Evolutionary conservation across 176 grass and related monocot genomes (phyloP), one percentile per base, ranked within the genome.

Genomic region (Cenchrus purpureus): DNA sequence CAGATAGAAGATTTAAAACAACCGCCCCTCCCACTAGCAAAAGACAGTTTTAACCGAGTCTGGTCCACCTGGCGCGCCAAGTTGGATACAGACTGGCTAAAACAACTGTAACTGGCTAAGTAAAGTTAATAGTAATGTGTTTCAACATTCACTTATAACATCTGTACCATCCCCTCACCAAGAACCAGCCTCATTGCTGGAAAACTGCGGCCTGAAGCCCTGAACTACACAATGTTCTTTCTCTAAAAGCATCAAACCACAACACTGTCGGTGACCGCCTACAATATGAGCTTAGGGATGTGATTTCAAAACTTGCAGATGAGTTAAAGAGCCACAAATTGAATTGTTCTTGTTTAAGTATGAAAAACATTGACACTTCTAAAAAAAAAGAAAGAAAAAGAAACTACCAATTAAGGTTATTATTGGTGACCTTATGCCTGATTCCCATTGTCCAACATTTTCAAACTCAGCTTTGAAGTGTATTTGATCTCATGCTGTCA

Each of bases 381-480:
- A 4, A 4, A 4, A 40, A 34, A 40, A 40, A 40, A 20, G 58
- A 86, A 61, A 15, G 53, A 11, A 71, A 4, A 40, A 40, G 3
- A 40, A 40, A 40, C 2, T 40, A 40, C 37, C 37, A 4, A 40
- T 40, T 40, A 4, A 40, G 37, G 37, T 40, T 40, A 40, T 3
- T 40, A 40, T 40, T 4, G 37, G 37, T 40, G 37, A 40, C 4
- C 3, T 40, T 40, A 40, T 40, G 37, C 37, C 37, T 40, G 37
- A 40, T 40, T 40, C 37, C 4, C 37, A 40, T 4, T 40, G 37
- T 40, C 37, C 37, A 40, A 40, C 37, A 40, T 40, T 1, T 51
- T 79, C 34, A 57, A 40, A 53, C 22, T 83, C 7, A 82, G 14
- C 37, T 65, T 68, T 37, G 48, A 13, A 34, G 78, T 68, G 68